Base-by-base conservation (phyloP, 23 red algal species). In the Gracilariopsis chorda region DNA sequence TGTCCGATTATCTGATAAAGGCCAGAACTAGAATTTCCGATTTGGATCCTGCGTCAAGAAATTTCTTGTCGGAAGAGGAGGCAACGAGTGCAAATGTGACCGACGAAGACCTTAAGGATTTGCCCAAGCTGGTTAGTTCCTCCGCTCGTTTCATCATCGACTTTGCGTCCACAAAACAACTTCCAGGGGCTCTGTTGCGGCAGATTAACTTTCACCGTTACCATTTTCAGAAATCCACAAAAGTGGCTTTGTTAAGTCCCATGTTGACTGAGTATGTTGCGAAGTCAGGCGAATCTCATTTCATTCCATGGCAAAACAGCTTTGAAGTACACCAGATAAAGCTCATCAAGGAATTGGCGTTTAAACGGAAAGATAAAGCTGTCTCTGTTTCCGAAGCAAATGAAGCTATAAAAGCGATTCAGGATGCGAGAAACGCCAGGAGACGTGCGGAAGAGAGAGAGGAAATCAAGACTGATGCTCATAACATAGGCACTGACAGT, bases 181-280 rank as follows among this genome's bases (percentile, higher is more conserved):
- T 91, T 20, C 87, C 87, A 10, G 44, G 37, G 32, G 21, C 57
- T 3, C 29, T 91, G 10, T 33, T 91, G 48, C 16, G 87, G 35
- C 87, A 91, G 51, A 91, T 91, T 43, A 91, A 79, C 39, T 91
- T 91, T 42, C 56, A 91, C 35, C 72, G 87, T 2, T 80, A 80
- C 34, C 75, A 91, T 30, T 91, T 91, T 81, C 87, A 72, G 40
- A 53, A 28, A 17, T 47, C 45, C 49, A 67, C 63, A 35, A 65
- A 56, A 43, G 49, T 40, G 0, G 60, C 46, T 23, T 48, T 91
- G 21, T 29, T 91, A 43, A 23, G 33, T 7, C 52, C 72, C 20
- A 45, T 61, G 13, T 60, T 91, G 4, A 10, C 6, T 21, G 52
- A 48, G 28, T 83, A 47, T 29, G 43, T 29, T 49, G 19, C 52